Evolutionary conservation across 2,329 filamentous ascomycete genomes (phyloP), one percentile per base, ranked within the genome.

Genomic region (Sporothrix brunneoviolacea): DNA sequence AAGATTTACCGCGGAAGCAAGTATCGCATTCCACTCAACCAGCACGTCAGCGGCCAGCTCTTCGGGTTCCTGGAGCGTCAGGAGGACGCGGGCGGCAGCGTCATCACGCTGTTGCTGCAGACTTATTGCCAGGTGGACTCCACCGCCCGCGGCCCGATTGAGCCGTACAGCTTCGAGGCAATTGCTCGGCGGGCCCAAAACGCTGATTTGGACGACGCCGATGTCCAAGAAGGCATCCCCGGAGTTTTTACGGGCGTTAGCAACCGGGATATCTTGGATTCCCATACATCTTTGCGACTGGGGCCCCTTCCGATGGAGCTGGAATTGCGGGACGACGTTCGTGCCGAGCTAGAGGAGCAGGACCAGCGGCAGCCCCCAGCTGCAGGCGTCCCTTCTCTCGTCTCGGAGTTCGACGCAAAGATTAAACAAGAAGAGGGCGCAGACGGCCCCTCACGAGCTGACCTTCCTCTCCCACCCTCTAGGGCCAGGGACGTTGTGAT

Each of bases 41-140:
- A 85, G 51, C 85, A 91, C 59, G 84, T 90, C 1, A 90, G 87
- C 52, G 84, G 83, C 51, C 87, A 87, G 54, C 77, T 97, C 8
- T 85, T 95, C 61, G 86, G 90, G 59, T 95, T 91, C 59, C 73
- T 98, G 1, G 91, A 97, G 65, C 82, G 83, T n/a, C 91, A 95
- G 56, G 79, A 84, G 13, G 86, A 88, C 45, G 80, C 86, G 47
- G 90, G 90, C 10, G 91, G 90, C 15, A 79, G 81, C 7, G 80
- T 91, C 13, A 81, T 97, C 57, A 81, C 86, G 33, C 80, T 83
- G 41, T 76, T 97, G 15, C 74, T 97, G 16, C 75, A 80, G 38
- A 69, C 73, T 0, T 72, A 79, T 58, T 83, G 80, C 61, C 70
- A 76, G 49, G 65, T 85, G 18, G 76, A 80, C 54, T 73, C 76